Conservation (phyloP, 768 basidiomycete species). For the Mycena capillaripes region DNA sequence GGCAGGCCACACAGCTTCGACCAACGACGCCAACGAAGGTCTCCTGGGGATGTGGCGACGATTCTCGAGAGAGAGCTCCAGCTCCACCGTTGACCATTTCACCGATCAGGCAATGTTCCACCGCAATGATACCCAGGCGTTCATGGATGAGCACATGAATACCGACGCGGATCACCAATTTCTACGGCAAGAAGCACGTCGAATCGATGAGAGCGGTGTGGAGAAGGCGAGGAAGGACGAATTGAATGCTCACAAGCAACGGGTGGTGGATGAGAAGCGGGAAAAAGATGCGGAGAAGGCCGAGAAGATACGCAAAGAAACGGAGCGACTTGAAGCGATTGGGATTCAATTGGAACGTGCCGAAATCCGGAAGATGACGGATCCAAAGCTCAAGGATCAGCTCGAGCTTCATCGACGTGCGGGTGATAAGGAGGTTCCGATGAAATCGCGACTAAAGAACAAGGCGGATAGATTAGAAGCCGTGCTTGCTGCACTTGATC, state of each 20-base stretch:
- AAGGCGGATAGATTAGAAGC: neutral
- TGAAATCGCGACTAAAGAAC: neutral
- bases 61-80: constrained; percentile 7
- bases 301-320: neutral
- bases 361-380: neutral
- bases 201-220: neutral
- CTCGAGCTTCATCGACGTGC: neutral
- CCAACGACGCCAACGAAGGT: constrained; percentile 13
- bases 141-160: neutral
- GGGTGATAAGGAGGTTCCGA: constrained; percentile 8
- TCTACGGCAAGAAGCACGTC: neutral
- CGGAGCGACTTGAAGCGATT: neutral
- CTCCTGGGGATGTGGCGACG: constrained; percentile 7
- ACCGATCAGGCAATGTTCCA: constrained; percentile 6
- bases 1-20: neutral
- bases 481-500: neutral
- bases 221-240: constrained; percentile 3
- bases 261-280: neutral
- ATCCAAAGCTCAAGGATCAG: neutral
- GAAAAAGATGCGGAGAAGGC: neutral
- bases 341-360: neutral
- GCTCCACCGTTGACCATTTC: constrained; percentile 11
- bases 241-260: neutral
- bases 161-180: neutral
- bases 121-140: neutral